Evolutionary conservation across 805 yeast genomes (phyloP), one percentile per base, ranked within the genome.

Genomic region (Starmerella khaoyaiensis): DNA sequence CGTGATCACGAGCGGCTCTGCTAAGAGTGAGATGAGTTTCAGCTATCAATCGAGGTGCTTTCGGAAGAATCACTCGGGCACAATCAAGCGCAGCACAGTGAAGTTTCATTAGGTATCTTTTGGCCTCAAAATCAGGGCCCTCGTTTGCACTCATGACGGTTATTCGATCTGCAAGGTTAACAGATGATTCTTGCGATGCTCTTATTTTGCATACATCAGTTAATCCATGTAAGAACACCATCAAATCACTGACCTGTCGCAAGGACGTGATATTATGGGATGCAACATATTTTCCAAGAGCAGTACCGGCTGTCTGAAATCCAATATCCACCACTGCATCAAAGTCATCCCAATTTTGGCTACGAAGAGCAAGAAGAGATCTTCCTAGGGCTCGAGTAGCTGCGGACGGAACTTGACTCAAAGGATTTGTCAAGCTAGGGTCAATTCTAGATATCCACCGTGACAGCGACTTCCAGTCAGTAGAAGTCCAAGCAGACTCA

Each of bases 401-500:
- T 3, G 27, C 28, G 5, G 46, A 29, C 17, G 43, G 39, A 8
- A 45, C 18, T 29, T 42, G 47, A 3, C 23, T 21, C 9, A 19
- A 21, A 5, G 26, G 18, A 8, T 10, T 9, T 7, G 8, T 11
- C 4, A 21, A n/a, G 6, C 14, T 30, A 4, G 17, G 23, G 21
- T 39, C 46, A 5, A 45, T 29, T 9, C 28, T 22, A 3, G 74
- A 78, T 4, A 71, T 66, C 27, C 51, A 48, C 17, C 35, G 36
- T 4, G 36, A 39, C 21, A 50, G 28, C 10, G 65, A 64, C 0
- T 54, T 52, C 26, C 68, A 47, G 27, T 73, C 70, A 0, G 84
- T 83, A 1, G 74, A 64, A 18, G 72, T 64, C 49, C 82, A 71
- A 0, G 94, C 71, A 0, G 94, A 78, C 41, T 79, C 80, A 2